phyloP scores from a whole-genome alignment of 1,284 basidiomycete genomes.

The Leccinum discolor region DNA sequence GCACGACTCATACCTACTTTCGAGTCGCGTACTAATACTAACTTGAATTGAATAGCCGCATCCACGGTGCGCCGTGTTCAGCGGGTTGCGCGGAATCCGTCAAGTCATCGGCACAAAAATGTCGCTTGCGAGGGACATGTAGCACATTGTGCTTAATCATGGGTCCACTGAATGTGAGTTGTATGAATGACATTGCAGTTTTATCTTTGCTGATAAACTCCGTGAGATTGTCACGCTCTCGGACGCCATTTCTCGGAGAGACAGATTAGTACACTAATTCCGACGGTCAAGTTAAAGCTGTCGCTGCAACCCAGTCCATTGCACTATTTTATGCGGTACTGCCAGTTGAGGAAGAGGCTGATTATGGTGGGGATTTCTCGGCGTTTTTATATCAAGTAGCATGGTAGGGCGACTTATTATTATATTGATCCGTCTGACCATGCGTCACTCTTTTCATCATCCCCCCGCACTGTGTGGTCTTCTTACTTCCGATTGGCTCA shows the following conservation, averaged over 20 bases:
- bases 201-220: neutral
- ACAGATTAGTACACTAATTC: neutral
- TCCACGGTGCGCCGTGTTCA: neutral
- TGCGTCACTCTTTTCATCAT: neutral
- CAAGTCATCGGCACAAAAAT: neutral
- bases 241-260: neutral
- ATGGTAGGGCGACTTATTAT: neutral
- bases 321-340: neutral
- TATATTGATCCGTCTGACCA: neutral
- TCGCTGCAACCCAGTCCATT: neutral
- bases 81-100: neutral
- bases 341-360: neutral
- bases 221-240: neutral
- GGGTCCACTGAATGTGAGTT: neutral
- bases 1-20: no score
- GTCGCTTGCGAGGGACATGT: neutral
- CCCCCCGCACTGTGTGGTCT: neutral
- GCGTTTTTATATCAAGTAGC: neutral
- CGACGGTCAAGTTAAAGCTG: neutral
- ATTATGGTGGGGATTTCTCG: neutral
- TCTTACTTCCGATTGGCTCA: neutral
- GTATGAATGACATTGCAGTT: neutral
- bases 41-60: no score
- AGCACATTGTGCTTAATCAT: neutral
- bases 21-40: no score